Conservation (phyloP, 176 grass and related monocot species). For the Neostapfia colusana region DNA sequence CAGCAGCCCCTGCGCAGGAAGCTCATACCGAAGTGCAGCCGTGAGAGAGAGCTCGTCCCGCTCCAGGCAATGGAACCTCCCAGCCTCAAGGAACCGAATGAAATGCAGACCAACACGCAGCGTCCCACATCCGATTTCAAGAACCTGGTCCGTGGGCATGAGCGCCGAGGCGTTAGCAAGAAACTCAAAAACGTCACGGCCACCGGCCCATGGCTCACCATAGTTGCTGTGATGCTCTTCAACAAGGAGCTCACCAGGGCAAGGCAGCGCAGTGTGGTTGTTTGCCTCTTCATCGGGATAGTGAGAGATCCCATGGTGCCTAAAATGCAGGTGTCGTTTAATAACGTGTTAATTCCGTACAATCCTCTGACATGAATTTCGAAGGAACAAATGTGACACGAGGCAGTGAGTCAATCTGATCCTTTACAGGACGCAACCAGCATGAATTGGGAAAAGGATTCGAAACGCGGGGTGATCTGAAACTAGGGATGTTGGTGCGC, state of each 20-base stretch:
- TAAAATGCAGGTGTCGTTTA: slow-evolving; percentile 24
- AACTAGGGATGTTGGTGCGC: background rate
- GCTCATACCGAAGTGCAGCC: slow-evolving; percentile 73
- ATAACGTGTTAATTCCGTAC: slow-evolving; percentile 7
- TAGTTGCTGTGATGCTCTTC: slow-evolving; percentile 99
- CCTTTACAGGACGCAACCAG: background rate
- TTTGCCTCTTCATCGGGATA: slow-evolving; percentile 47
- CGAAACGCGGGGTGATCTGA: background rate
- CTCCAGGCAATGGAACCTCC: slow-evolving; percentile 89
- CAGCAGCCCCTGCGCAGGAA: slow-evolving; percentile 77
- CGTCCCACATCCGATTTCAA: slow-evolving; percentile 91
- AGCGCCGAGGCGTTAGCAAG: slow-evolving; percentile 59
- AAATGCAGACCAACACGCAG: slow-evolving; percentile 92
- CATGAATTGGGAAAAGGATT: background rate
- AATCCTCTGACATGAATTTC: background rate
- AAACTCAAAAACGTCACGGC: slow-evolving; percentile 85
- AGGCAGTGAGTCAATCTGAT: background rate
- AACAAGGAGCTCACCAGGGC: slow-evolving; percentile 75
- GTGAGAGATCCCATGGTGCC: slow-evolving; percentile 89
- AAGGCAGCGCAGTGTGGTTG: slow-evolving; percentile 75
- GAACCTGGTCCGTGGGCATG: slow-evolving; percentile 51
- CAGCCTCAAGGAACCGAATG: slow-evolving; percentile 73
- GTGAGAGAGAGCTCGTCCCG: slow-evolving; percentile 85
- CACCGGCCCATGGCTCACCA: slow-evolving; percentile 85
- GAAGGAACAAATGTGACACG: background rate